Evolutionary conservation across 768 basidiomycete genomes (phyloP).

Genomic region (Leccinum sublutescens): DNA sequence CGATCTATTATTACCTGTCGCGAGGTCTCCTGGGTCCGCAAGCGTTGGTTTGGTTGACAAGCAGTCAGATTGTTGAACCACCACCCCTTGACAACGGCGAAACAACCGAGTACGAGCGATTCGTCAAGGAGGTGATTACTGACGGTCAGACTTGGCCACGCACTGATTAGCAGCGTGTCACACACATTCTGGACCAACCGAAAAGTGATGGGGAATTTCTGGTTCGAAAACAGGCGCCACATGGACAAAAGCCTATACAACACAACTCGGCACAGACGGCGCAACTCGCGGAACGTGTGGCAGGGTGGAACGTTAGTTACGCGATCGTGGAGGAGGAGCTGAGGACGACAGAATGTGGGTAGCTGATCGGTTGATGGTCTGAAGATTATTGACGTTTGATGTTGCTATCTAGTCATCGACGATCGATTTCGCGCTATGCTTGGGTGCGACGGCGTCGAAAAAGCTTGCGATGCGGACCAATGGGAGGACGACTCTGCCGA

Average conservation of each 20-base stretch:
- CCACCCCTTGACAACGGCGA: constrained; percentile 94
- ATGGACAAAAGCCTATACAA: constrained; percentile 55
- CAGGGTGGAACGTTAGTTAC: constrained; percentile 87
- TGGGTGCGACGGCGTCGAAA: constrained; percentile 86
- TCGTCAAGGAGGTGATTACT: constrained; percentile 94
- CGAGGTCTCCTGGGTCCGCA: constrained; percentile 88
- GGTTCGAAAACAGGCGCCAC: constrained; percentile 62
- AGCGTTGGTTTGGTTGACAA: constrained; percentile 92
- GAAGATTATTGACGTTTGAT: constrained; percentile 24
- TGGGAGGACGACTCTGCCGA: constrained; percentile 45
- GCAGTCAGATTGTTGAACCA: constrained; percentile 79
- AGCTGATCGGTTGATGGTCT: constrained; percentile 15
- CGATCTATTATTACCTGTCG: constrained; percentile 96
- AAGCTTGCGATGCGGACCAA: constrained; percentile 81
- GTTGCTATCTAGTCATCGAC: constrained; percentile 75
- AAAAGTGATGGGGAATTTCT: constrained; percentile 71
- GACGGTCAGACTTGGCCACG: constrained; percentile 93
- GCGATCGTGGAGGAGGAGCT: constrained; percentile 89
- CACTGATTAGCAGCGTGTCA: constrained; percentile 77
- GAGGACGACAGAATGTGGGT: constrained; percentile 90
- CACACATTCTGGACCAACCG: constrained; percentile 80
- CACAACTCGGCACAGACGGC: constrained; percentile 80
- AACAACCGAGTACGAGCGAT: constrained; percentile 90
- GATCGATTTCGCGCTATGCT: constrained; percentile 91
- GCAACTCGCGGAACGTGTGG: constrained; percentile 83